Evolutionary conservation across 805 yeast species (phyloP).

Genomic region (Suhomyces canberraensis): DNA sequence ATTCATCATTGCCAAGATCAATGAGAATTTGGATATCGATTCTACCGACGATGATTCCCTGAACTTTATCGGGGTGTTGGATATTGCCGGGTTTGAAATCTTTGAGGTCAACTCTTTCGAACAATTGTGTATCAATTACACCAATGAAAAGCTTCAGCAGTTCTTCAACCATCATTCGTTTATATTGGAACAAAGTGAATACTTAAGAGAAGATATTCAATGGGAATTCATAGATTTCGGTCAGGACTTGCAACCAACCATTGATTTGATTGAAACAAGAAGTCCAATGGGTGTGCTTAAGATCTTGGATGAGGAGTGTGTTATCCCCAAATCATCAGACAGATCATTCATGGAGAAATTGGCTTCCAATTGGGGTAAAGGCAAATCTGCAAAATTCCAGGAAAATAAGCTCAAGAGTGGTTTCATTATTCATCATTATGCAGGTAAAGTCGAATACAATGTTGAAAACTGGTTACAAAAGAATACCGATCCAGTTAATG

Average conservation of each 20-base stretch:
- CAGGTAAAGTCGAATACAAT: conserved; percentile 92
- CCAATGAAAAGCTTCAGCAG: conserved; percentile 59
- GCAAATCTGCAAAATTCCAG: conserved; percentile 50
- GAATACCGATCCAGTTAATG: conserved; percentile 90
- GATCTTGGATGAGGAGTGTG: conserved; percentile 89
- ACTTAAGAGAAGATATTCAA: conserved; percentile 54
- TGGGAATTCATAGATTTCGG: conserved; percentile 91
- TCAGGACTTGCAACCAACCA: conserved; percentile 89
- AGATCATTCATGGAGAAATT: conserved; percentile 77
- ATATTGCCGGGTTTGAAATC: conserved; percentile 62
- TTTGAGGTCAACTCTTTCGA: conserved; percentile 57
- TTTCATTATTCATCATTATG: conserved; percentile 86
- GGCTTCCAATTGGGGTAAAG: conserved; percentile 56
- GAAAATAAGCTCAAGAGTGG: conserved; percentile 75
- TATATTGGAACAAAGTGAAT: conserved; percentile 59
- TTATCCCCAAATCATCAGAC: conserved; percentile 88
- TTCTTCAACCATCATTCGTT: conserved; percentile 62
- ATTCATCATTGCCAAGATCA: conserved; percentile 70
- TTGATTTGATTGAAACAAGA: conserved; percentile 79
- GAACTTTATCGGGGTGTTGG: conserved; percentile 54
- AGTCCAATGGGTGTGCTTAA: conserved; percentile 80
- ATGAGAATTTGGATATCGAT: conserved; percentile 48
- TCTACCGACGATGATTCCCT: conserved; percentile 25
- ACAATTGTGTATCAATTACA: conserved; percentile 58
- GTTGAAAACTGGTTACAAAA: conserved; percentile 92